A percentile compares a stretch with the other conserved stretches of the same genome.
Evolutionary conservation across 75 land plant species (phyloP).

Genomic region (Pinus taeda): DNA sequence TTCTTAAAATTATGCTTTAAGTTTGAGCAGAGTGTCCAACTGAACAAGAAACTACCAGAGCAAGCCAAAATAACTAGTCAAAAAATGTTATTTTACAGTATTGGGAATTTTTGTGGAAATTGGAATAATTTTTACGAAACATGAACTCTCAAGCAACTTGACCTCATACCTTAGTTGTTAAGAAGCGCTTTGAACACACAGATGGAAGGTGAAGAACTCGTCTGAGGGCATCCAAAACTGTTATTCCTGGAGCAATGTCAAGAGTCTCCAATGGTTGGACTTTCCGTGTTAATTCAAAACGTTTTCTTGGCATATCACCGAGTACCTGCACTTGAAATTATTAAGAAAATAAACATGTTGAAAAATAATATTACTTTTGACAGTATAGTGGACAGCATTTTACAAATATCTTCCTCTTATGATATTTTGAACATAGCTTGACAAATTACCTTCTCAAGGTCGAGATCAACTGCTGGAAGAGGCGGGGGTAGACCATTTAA

Average conservation of each 20-base stretch:
- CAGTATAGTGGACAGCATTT: background rate
- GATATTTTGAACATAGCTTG: background rate
- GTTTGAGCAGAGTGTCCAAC: too few species aligned
- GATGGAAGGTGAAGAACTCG: constrained; percentile 86
- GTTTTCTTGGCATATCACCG: constrained; percentile 93
- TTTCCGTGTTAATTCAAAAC: constrained; percentile 59
- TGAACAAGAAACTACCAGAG: too few species aligned
- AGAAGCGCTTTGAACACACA: constrained; percentile 84
- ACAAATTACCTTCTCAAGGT: constrained; percentile 71
- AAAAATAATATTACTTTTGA: background rate
- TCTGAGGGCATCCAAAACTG: constrained; percentile 70
- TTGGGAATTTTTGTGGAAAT: background rate
- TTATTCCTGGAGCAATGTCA: constrained; percentile 70
- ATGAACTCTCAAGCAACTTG: background rate
- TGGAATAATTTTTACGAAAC: background rate
- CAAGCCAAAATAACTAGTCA: background rate
- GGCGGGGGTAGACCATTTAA: constrained; percentile 61
- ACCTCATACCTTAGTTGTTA: constrained; percentile 70
- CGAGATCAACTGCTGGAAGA: constrained; percentile 80
- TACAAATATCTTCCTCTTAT: constrained; percentile 1
- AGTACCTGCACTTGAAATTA: constrained; percentile 40
- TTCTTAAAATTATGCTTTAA: background rate
- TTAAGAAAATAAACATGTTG: background rate
- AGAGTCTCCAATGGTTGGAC: constrained; percentile 43
- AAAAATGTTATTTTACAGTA: background rate